Evolutionary conservation across 306 rosid species (phyloP).

Genomic region (Cicer chorassanicum): DNA sequence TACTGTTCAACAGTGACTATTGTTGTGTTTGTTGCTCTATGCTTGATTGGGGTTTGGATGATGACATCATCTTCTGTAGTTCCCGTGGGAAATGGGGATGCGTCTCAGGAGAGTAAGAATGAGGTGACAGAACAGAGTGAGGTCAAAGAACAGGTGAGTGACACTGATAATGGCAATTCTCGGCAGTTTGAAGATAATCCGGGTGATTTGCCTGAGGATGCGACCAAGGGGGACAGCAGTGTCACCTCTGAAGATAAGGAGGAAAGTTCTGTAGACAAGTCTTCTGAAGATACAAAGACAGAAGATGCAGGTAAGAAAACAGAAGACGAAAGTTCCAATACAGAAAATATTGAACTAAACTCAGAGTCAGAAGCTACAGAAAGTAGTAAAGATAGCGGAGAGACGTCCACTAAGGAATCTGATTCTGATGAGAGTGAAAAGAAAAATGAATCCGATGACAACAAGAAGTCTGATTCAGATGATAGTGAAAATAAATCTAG

Average conservation of each 20-base stretch:
- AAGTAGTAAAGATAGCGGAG: constrained; percentile 43
- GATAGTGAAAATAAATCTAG: constrained; percentile 61
- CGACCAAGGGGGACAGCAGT: constrained; percentile 74
- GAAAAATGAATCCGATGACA: constrained; percentile 54
- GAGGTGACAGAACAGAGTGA: constrained; percentile 60
- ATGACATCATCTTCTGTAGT: constrained; percentile 90
- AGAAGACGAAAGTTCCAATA: constrained; percentile 53
- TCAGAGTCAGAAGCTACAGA: constrained; percentile 47
- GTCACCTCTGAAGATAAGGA: constrained; percentile 53
- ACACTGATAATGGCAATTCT: constrained; percentile 48
- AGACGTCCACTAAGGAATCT: constrained; percentile 47
- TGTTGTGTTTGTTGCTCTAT: constrained; percentile 84
- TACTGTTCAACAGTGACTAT: constrained; percentile 90
- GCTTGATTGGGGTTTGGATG: constrained; percentile 96
- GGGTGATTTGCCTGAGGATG: constrained; percentile 94
- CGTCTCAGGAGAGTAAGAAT: constrained; percentile 64
- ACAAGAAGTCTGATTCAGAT: constrained; percentile 54
- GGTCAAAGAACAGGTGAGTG: constrained; percentile 57
- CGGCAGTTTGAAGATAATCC: constrained; percentile 91
- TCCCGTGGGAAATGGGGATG: constrained; percentile 64
- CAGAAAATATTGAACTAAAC: constrained; percentile 55
- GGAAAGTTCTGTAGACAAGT: constrained; percentile 50
- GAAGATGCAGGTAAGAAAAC: constrained; percentile 57
- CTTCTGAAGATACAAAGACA: constrained; percentile 49
- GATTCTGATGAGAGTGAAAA: constrained; percentile 53